Evolutionary conservation across 1,139 yeast genomes (phyloP), one percentile per base, ranked within the genome.

Genomic region (Pichia sp.): DNA sequence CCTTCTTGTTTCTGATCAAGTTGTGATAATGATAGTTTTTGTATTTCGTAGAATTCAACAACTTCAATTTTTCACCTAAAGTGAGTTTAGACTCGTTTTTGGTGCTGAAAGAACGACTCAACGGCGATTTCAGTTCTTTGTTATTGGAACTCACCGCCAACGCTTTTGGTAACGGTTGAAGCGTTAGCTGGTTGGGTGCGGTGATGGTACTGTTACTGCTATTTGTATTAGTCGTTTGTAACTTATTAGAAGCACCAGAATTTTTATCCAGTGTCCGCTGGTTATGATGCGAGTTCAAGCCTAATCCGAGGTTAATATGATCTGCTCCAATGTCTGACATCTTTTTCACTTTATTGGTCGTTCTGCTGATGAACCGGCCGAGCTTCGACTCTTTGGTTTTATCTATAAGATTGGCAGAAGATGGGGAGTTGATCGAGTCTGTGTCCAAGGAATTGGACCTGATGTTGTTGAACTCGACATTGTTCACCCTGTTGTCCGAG

Each of bases 41-140:
- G 2, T 72, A 68, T 3, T 74, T 69, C 23, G 72, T 54, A 1
- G 68, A 61, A 44, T 69, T 52, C 1, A 74, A 72, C 5, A 71
- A 62, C 36, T 53, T 55, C 26, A 54, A 39, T 9, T 60, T 61
- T n/a, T 52, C 59, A 26, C 46, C 43, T 35, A 50, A 50, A 3
- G 52, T 42, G 6, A 69, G 63, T 37, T 72, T 60, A 4, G 36
- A 38, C 34, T 68, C 72, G 9, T 67, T 61, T 10, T 26, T 35
- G 45, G 70, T 75, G 43, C 63, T 61, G 1, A 72, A 68, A 1
- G 72, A 67, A 32, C 72, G 50, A 2, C 66, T 61, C 39, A 69
- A 48, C 0, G 75, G 75, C 1, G 72, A 67, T 16, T 16, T 16
- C 23, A 16, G 23, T 16, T 16, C 23, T 16, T 16, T 16, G 23